These are phyloP conservation scores for Kazachstania kunashirensis DNA, from an alignment of 805 yeast genomes.

Conservation along the genomic window DNA sequence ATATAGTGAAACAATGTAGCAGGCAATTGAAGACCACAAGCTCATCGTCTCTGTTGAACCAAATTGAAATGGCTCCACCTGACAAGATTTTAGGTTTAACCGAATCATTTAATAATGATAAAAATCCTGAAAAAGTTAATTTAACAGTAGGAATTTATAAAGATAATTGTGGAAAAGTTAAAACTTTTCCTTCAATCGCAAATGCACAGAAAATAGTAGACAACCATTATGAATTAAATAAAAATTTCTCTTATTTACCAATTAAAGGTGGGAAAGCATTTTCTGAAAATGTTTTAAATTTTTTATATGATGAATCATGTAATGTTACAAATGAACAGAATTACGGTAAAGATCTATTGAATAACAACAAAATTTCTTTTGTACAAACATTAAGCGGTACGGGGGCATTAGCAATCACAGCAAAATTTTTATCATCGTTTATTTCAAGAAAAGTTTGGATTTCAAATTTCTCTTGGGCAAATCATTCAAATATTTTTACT, in stretches of 20 bases:
- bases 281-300: conserved; percentile 55
- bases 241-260: conserved; percentile 42
- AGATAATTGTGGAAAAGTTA: conserved; percentile 58
- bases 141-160: conserved; percentile 64
- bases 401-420: conserved; percentile 82
- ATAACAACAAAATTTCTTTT: conserved; percentile 60
- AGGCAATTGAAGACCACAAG: background rate
- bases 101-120: conserved; percentile 61
- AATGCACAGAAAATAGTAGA: conserved; percentile 26
- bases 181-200: conserved; percentile 26
- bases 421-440: conserved; percentile 56
- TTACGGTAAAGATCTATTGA: conserved; percentile 43
- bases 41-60: conserved; percentile 1
- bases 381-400: conserved; percentile 92
- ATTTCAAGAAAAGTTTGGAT: conserved; percentile 43
- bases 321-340: conserved; percentile 19
- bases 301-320: conserved; percentile 58
- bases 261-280: conserved; percentile 70
- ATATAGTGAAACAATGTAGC: background rate
- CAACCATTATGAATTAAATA: conserved; percentile 51
- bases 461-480: conserved; percentile 93
- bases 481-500: conserved; percentile 71
- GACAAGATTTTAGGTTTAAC: conserved; percentile 48
- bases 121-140: conserved; percentile 46
- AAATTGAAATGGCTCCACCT: conserved; percentile 5